Evolutionary conservation across 2,329 filamentous ascomycete species (phyloP).

Genomic region (Cercospora zeae-maydis): DNA sequence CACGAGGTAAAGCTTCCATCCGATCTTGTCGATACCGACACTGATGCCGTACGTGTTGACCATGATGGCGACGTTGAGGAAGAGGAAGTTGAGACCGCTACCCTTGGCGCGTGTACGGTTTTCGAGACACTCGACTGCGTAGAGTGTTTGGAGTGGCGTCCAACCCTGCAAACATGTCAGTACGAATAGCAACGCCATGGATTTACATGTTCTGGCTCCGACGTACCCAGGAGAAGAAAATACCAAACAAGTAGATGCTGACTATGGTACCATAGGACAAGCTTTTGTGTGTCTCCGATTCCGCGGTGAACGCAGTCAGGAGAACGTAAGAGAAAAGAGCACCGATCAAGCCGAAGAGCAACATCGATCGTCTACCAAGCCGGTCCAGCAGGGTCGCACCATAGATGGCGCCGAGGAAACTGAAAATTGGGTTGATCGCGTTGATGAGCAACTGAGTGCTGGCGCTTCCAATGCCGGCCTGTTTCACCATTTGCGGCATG

Average conservation of each 20-base stretch:
- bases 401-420: slow-evolving; percentile 39
- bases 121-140: slow-evolving; percentile 40
- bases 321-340: slow-evolving; percentile 37
- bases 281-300: slow-evolving; percentile 23
- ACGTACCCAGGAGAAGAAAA: slow-evolving; percentile 37
- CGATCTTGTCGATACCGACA: slow-evolving; percentile 28
- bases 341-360: slow-evolving; percentile 38
- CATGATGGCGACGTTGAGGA: slow-evolving; percentile 46
- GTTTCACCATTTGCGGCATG: slow-evolving; percentile 38
- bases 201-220: not conserved
- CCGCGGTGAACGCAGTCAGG: slow-evolving; percentile 38
- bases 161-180: slow-evolving; percentile 28
- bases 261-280: slow-evolving; percentile 39
- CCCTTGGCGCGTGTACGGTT: slow-evolving; percentile 40
- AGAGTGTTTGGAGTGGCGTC: slow-evolving; percentile 41
- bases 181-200: not conserved
- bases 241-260: slow-evolving; percentile 42
- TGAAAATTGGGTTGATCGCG: slow-evolving; percentile 41
- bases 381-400: slow-evolving; percentile 34
- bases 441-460: slow-evolving; percentile 41
- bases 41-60: slow-evolving; percentile 36
- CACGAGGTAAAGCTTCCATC: slow-evolving; percentile 30
- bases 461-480: slow-evolving; percentile 38
- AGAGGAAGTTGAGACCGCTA: slow-evolving; percentile 37
- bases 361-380: slow-evolving; percentile 34